Conservation (phyloP, 257 asterid genomes). For the Solanum boliviense region DNA sequence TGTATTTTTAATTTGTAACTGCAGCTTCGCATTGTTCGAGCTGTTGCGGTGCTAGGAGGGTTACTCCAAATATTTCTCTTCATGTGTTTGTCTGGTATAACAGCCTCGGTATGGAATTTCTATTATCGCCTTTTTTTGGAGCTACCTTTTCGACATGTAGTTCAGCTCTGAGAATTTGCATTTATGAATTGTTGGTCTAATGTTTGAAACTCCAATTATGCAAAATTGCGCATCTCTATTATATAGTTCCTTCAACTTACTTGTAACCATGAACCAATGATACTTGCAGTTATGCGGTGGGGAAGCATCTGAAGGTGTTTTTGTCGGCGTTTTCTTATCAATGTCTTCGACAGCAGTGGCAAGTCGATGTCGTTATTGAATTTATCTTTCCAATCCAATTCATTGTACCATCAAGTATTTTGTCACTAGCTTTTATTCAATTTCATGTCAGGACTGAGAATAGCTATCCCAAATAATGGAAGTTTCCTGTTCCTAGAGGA, state of each 20-base stretch:
- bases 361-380: slow-evolving; percentile 6
- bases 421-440: background rate
- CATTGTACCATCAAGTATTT: background rate
- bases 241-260: background rate
- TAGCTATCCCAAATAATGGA: background rate
- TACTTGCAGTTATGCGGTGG: slow-evolving; percentile 71
- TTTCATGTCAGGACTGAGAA: background rate
- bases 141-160: background rate
- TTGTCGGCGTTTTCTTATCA: slow-evolving; percentile 83
- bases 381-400: slow-evolving; percentile 1
- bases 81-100: slow-evolving; percentile 82
- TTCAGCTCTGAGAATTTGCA: background rate
- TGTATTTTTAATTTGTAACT: slow-evolving; percentile 1
- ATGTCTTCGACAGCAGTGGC: slow-evolving; percentile 98
- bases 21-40: slow-evolving; percentile 80
- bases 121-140: background rate
- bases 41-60: slow-evolving; percentile 81
- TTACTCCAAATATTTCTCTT: slow-evolving; percentile 72
- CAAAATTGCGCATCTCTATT: background rate
- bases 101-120: slow-evolving; percentile 45
- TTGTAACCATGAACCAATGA: background rate
- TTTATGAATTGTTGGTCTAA: background rate
- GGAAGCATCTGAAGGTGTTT: slow-evolving; percentile 76
- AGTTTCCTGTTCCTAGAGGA: background rate
- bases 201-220: background rate